Evolutionary conservation across 1,284 basidiomycete species (phyloP), one percentile per base, ranked within the genome.

Genomic region (Thecaphora thlaspeos): DNA sequence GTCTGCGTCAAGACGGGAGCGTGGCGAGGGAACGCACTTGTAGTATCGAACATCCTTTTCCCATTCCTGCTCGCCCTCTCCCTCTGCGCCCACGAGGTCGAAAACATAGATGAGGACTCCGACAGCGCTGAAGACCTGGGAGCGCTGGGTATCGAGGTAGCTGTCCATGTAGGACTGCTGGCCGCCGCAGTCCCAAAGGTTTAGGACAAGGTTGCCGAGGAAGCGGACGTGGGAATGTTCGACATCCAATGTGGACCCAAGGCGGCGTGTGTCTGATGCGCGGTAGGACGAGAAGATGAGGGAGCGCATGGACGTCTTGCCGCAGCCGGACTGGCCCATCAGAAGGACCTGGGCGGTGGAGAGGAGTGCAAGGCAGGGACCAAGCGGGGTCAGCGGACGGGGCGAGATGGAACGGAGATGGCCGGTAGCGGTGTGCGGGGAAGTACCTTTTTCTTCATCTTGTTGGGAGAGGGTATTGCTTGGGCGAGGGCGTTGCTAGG

Each of bases 61-160:
- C 82, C 81, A 82, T 54, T 82, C 82, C 75, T 89, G 54, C 41
- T 64, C 32, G 18, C 58, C 60, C 60, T 73, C 58, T 4, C 60
- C 58, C 21, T 71, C 67, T 0, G 67, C 68, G 51, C 68, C 48
- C 48, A 78, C 79, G 41, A 94, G 87, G 77, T 98, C 94, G 61
- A 98, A 97, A 10, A 98, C 95, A 79, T 98, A 98, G 73, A 98
- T 97, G 76, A 98, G 84, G 38, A 96, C 91, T 12, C 91, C 92
- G 51, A 96, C 94, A 71, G 93, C 88, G 69, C 89, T 87, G 81
- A 98, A 99, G 66, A 97, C 92, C 40, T 90, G 92, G 30, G 87
- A 84, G 60, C 89, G 87, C 77, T 96, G 91, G 0, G 88, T 86
- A 36, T 87, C 87, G 60, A 97, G 86, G 80, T 96, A 98, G 43